phyloP scores from a whole-genome alignment of 371 early-diverging fungal species.

The Zychaea mexicana region DNA sequence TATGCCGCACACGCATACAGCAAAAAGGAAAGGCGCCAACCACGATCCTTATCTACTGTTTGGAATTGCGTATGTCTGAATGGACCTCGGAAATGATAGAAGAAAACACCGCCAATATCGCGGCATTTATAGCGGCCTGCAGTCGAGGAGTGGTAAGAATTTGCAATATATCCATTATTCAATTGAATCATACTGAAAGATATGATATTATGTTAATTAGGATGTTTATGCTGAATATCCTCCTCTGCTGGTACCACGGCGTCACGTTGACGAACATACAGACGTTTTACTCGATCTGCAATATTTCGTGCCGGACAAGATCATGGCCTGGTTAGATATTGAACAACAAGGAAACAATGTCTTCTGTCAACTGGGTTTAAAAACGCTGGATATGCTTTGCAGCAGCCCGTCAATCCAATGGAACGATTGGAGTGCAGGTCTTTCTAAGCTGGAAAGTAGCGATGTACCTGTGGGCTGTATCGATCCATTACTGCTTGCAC shows the following conservation, averaged over 20 bases:
- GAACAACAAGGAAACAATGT: not conserved
- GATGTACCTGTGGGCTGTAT: not conserved
- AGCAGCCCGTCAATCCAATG: not conserved
- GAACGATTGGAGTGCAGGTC: not conserved
- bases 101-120: not conserved
- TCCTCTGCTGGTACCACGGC: not conserved
- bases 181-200: too few relatives aligned
- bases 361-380: not conserved
- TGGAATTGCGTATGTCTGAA: not conserved
- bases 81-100: not conserved
- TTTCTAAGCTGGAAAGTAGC: not conserved
- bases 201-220: too few relatives aligned
- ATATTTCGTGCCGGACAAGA: not conserved
- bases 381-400: conserved; percentile 5
- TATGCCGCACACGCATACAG: conserved; percentile 4
- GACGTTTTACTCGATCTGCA: not conserved
- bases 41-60: not conserved
- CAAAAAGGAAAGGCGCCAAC: not conserved
- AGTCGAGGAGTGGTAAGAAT: not conserved
- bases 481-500: not conserved
- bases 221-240: not conserved
- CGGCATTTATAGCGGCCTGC: not conserved
- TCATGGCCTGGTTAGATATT: not conserved
- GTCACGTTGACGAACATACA: not conserved
- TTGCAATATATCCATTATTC: not conserved